These are phyloP conservation scores for Entomortierella lignicola DNA, from an alignment of 192 early-diverging fungal species.

Conservation along the genomic window DNA sequence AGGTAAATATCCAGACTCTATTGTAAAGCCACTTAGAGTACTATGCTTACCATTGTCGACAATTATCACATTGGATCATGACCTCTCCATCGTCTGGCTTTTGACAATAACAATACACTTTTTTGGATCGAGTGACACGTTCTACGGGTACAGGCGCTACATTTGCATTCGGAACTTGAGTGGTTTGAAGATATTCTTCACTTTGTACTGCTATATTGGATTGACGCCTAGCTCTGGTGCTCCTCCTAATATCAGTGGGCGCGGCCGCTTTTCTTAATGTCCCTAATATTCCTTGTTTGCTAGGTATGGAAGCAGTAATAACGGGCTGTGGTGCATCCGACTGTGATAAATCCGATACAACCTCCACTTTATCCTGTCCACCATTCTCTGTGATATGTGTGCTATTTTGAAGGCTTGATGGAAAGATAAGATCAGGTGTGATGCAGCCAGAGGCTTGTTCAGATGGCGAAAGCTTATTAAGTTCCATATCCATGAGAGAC, in stretches of 20 bases:
- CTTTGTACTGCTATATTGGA: conserved; percentile 33
- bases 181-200: conserved; percentile 11
- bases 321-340: neutral
- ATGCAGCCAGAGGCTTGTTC: conserved; percentile 19
- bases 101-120: conserved; percentile 80
- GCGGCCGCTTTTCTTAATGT: neutral
- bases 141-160: conserved; percentile 9
- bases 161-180: neutral
- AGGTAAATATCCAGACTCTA: neutral
- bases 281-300: neutral
- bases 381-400: neutral
- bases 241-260: conserved; percentile 30
- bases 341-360: neutral
- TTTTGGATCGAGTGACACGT: conserved; percentile 51
- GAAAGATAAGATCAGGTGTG: conserved; percentile 41
- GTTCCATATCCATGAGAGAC: conserved; percentile 49
- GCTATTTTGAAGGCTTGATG: conserved; percentile 1
- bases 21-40: neutral
- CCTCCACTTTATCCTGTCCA: neutral
- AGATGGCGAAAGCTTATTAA: conserved; percentile 21
- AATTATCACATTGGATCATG: conserved; percentile 84
- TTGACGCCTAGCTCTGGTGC: conserved; percentile 14
- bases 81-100: conserved; percentile 73
- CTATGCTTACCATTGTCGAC: conserved; percentile 76
- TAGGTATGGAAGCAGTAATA: neutral